These are phyloP conservation scores for Citrullus colocynthis DNA, from an alignment of 306 rosid species.

Conservation along the genomic window DNA sequence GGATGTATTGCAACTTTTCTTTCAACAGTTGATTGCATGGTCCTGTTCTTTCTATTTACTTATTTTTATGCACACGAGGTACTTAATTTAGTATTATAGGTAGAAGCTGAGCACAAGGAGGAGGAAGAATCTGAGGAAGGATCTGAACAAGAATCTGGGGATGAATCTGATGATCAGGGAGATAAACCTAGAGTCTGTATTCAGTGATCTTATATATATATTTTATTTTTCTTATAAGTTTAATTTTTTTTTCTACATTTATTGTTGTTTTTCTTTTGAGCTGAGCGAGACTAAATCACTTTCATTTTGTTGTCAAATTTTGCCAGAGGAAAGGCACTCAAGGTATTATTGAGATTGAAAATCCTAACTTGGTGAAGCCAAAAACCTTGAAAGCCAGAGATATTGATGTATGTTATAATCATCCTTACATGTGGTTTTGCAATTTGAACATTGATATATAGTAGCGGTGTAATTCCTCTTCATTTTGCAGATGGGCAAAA, in stretches of 20 bases:
- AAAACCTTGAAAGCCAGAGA: slow-evolving; percentile 65
- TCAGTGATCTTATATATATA: not conserved
- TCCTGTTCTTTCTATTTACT: not conserved
- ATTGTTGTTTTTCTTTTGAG: not conserved
- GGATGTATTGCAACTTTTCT: not conserved
- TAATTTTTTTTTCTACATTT: not conserved
- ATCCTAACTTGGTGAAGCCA: slow-evolving; percentile 76
- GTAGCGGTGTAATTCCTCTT: not conserved
- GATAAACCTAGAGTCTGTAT: slow-evolving; percentile 23
- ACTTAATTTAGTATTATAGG: slow-evolving; percentile 29
- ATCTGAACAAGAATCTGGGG: slow-evolving; percentile 49
- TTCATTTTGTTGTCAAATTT: slow-evolving; percentile 11
- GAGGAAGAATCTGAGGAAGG: slow-evolving; percentile 40
- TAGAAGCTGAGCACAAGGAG: slow-evolving; percentile 39
- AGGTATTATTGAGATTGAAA: slow-evolving; percentile 84
- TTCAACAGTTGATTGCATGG: not conserved
- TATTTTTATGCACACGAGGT: slow-evolving; percentile 7
- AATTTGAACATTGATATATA: not conserved
- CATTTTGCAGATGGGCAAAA: slow-evolving; percentile 46
- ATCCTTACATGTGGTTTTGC: slow-evolving; percentile 3
- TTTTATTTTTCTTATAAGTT: not conserved
- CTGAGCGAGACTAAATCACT: not conserved
- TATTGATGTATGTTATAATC: slow-evolving; percentile 47
- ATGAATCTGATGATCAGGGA: slow-evolving; percentile 33
- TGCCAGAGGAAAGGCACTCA: slow-evolving; percentile 69